Evolutionary conservation across 805 yeast species (phyloP), one percentile per base, ranked within the genome.

Genomic region (Metschnikowia lochheadii): DNA sequence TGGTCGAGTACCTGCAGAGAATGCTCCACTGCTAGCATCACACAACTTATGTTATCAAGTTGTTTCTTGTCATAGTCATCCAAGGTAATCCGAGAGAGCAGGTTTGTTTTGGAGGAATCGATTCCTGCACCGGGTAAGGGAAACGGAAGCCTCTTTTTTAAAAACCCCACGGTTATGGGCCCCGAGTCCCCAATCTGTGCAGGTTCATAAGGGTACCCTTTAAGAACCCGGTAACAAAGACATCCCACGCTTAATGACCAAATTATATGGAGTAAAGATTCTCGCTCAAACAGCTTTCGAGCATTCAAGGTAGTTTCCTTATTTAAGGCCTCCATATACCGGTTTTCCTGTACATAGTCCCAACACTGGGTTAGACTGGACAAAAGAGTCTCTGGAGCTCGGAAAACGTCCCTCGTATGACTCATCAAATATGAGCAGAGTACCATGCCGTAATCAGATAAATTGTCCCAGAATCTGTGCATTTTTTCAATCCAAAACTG

Each of bases 371-470:
- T 37, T 41, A 54, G 54, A 31, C 56, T 47, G 7, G 60, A 60
- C 18, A 49, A 46, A 6, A 56, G 44, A 21, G 53, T 48, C 6
- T 43, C 37, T 1, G 53, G 46, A 44, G 56, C 53, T 46, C 46
- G 45, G 35, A 48, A 34, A 8, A 60, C 48, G 6, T 47, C 21
- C 5, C 54, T 46, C 1, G 58, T 52, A 14, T 58, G 61, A 7
- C 58, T 46, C 14, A 58, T 40, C 46, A 67, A 55, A n/a, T 55
- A 47, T 34, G 55, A 61, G 31, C 63, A 56, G 14, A 63, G 43
- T 6, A 66, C 44, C 57, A 65, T 59, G 8, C 68, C 69, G 34
- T 65, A 54, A 20, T 63, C 63, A 43, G 62, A 62, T 31, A 66
- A 58, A 33, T 57, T 55, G 51, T 66, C 68, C 65, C 63, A 60